Evolutionary conservation across 768 basidiomycete genomes (phyloP).

Genomic region (Tremella mesenterica): DNA sequence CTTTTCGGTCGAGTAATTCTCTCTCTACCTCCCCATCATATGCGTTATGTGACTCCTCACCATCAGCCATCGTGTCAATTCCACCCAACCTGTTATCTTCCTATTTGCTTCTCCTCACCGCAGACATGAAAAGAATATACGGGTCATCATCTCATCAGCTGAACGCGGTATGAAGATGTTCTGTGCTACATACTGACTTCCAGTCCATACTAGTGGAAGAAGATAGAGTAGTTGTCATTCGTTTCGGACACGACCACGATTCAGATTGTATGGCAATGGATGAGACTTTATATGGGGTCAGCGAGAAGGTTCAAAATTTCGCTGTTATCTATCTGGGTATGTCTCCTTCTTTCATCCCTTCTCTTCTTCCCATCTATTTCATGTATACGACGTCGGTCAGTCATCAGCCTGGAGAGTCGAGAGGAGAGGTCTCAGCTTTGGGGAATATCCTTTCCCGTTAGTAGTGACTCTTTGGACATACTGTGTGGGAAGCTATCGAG

Average conservation of each 20-base stretch:
- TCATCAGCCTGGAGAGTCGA: not conserved
- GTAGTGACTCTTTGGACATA: too few relatives aligned
- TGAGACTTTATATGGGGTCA: constrained; percentile 82
- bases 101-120: too few relatives aligned
- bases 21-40: too few relatives aligned
- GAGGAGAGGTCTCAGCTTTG: not conserved
- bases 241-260: constrained; percentile 93
- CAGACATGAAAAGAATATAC: too few relatives aligned
- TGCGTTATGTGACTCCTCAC: too few relatives aligned
- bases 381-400: not conserved
- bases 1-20: not conserved
- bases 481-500: not conserved
- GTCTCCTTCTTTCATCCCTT: not conserved
- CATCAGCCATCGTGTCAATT: too few relatives aligned
- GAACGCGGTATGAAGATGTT: too few relatives aligned
- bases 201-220: constrained; percentile 96
- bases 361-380: not conserved
- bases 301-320: constrained; percentile 97
- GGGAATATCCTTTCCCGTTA: not conserved
- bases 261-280: constrained; percentile 97
- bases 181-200: not conserved
- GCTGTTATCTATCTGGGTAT: constrained; percentile 78
- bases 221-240: constrained; percentile 84
- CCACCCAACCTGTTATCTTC: too few relatives aligned
- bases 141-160: too few relatives aligned